phyloP scores from a whole-genome alignment of 1,139 yeast genomes.

The Debaryomycetaceae sp. region DNA sequence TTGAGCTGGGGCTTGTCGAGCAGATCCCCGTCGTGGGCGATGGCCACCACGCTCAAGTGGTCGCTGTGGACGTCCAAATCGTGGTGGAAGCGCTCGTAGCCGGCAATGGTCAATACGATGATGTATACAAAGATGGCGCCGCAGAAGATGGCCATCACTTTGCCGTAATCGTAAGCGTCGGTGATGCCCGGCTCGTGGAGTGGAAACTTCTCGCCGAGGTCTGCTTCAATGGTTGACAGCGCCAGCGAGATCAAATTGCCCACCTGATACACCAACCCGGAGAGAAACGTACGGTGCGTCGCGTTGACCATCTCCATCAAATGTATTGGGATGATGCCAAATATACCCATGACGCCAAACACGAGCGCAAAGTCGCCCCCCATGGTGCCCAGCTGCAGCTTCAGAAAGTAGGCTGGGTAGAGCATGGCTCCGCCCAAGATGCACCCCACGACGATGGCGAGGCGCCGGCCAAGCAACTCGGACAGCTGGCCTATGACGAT shows the following conservation, averaged over 20 bases:
- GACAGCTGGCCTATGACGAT: slow-evolving; percentile 40
- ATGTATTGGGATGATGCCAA: slow-evolving; percentile 37
- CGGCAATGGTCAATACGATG: slow-evolving; percentile 13
- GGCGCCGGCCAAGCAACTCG: slow-evolving; percentile 45
- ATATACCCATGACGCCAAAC: slow-evolving; percentile 33
- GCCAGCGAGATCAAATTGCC: slow-evolving; percentile 38
- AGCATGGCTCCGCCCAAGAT: slow-evolving; percentile 30
- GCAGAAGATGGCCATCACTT: slow-evolving; percentile 36
- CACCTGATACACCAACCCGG: slow-evolving; percentile 37
- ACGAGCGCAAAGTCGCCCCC: slow-evolving; percentile 22
- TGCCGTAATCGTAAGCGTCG: slow-evolving; percentile 28
- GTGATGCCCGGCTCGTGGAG: slow-evolving; percentile 16
- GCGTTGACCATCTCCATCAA: slow-evolving; percentile 34
- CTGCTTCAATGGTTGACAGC: slow-evolving; percentile 33
- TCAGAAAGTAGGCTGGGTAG: slow-evolving; percentile 25
- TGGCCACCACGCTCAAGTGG: slow-evolving; percentile 8
- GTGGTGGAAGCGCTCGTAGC: slow-evolving; percentile 9
- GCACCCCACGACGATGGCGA: slow-evolving; percentile 32
- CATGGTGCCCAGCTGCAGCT: slow-evolving; percentile 7
- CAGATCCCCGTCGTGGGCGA: slow-evolving; percentile 4
- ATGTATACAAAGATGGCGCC: slow-evolving; percentile 32
- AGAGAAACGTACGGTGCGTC: slow-evolving; percentile 30
- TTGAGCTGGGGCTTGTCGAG: slow-evolving; percentile 5
- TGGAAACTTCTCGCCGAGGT: slow-evolving; percentile 29
- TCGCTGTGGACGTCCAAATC: slow-evolving; percentile 8